Conservation (phyloP, 176 grass and related monocot genomes). For the Panicum miliaceum region DNA sequence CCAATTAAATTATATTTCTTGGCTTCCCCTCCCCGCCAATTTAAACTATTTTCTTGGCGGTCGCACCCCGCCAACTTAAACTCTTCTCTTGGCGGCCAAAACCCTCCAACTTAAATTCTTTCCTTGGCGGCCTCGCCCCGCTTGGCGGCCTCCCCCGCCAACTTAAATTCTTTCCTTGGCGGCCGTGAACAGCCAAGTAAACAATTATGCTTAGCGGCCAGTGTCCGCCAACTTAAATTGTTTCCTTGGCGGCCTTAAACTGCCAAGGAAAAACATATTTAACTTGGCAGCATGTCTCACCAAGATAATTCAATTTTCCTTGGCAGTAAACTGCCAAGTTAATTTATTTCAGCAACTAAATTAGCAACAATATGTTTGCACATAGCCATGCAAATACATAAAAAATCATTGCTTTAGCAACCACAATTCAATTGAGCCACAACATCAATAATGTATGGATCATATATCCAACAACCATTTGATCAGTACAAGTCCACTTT, state of each 20-base stretch:
- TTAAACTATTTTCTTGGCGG: background rate
- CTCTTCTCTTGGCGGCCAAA: background rate
- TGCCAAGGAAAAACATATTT: no score
- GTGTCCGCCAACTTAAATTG: rapidly evolving
- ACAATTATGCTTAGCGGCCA: no score
- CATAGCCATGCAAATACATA: background rate
- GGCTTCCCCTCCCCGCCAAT: background rate
- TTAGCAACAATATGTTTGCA: background rate
- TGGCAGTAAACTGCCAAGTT: background rate
- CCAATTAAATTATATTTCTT: background rate
- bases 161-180: background rate
- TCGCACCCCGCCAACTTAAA: background rate
- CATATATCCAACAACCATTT: background rate
- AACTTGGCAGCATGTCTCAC: no score
- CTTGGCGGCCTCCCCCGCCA: no score
- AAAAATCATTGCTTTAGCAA: background rate
- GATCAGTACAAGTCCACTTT: background rate
- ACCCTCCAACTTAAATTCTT: background rate
- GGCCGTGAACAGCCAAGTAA: background rate
- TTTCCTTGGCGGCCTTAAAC: background rate
- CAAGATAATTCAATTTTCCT: background rate
- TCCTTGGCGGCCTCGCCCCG: background rate
- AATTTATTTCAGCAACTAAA: background rate
- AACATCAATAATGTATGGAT: background rate
- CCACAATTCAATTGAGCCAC: no score